phyloP scores from a whole-genome alignment of 2,329 filamentous ascomycete genomes.

The Ceratocystis eucalypticola region DNA sequence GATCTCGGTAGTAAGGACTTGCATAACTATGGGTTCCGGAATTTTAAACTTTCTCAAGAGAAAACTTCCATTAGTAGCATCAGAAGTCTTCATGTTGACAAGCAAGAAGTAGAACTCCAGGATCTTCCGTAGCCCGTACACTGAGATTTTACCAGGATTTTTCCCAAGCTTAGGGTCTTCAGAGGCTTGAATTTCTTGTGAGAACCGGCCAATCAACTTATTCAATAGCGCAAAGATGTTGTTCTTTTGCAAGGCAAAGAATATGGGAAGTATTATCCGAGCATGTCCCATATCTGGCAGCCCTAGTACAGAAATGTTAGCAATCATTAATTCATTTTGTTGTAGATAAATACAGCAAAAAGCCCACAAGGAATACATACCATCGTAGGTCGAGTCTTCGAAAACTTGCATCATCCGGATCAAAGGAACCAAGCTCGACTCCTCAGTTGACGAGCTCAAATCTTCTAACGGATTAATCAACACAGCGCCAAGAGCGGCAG shows the following conservation, averaged over 20 bases:
- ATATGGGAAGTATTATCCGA: constrained; percentile 57
- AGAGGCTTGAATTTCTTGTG: constrained; percentile 33
- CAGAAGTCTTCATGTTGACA: constrained; percentile 11
- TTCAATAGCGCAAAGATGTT: constrained; percentile 65
- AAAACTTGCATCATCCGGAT: constrained; percentile 67
- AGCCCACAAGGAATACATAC: constrained; percentile 30
- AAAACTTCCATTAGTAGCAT: constrained; percentile 11
- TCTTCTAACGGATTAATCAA: constrained; percentile 41
- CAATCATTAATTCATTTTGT: neutral
- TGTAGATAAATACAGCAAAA: constrained; percentile 24
- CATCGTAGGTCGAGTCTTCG: constrained; percentile 66
- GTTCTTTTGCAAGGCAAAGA: constrained; percentile 74
- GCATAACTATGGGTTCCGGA: constrained; percentile 30
- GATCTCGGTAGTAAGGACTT: constrained; percentile 76
- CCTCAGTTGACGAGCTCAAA: constrained; percentile 22
- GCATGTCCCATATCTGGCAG: constrained; percentile 29
- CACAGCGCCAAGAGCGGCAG: constrained; percentile 55
- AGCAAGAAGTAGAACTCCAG: constrained; percentile 53
- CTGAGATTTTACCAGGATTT: constrained; percentile 37
- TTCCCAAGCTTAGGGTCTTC: constrained; percentile 28
- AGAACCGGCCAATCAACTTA: constrained; percentile 56
- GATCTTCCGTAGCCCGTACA: constrained; percentile 61
- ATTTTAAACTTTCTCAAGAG: constrained; percentile 1
- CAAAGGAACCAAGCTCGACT: constrained; percentile 64
- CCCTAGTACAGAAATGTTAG: constrained; percentile 9